Base-by-base conservation (phyloP, 192 early-diverging fungal species). In the Coemansia furcata region DNA sequence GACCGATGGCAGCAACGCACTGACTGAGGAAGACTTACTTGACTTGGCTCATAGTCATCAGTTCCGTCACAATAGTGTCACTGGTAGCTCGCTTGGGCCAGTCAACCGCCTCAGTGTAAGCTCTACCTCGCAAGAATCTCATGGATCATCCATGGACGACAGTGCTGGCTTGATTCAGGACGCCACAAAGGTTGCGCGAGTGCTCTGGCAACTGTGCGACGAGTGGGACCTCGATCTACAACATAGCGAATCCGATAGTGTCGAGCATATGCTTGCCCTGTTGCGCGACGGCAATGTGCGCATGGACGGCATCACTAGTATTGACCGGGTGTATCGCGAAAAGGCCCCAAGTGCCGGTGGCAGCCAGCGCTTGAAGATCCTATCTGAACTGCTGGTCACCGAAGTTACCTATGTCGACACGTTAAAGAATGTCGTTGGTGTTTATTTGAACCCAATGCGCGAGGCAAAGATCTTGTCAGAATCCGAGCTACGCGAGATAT, bases 391-490 rank as follows among this genome's bases (percentile, higher is more conserved):
- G 33, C 69, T 95, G 30, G 80, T 88, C 57, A 94, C 95, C 3
- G 95, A 97, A 80, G 73, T 86, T 40, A 94, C 93, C 1, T 97
- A 97, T 72, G 93, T 97, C 10, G 84, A 91, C 42, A 89, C 91
- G 29, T 73, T 97, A 52, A 83, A 87, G 64, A 87, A 89, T 39
- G 72, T 95, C 33, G 84, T 93, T 3, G 88, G 87, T 35, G 59
- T 92, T 14, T 92, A 90, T 67, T 69, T 87, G 49, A 78, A 76
- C 21, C 87, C 85, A 17, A 66, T 91, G 63, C 79, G 77, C 38
- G 76, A 72, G 49, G 65, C 74, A 23, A 80, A 72, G 44, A 63
- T 86, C 6, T 76, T 89, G 60, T 80, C 83, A 19, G 65, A 84
- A 36, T 77, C 80, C 3, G 93, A 93, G 68, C 83, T 86, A 52